Percentiles rank a stretch among this genome's conserved stretches.
Evolutionary conservation across 2,329 filamentous ascomycete species (phyloP).

Genomic region (Fusarium tjaetaba): DNA sequence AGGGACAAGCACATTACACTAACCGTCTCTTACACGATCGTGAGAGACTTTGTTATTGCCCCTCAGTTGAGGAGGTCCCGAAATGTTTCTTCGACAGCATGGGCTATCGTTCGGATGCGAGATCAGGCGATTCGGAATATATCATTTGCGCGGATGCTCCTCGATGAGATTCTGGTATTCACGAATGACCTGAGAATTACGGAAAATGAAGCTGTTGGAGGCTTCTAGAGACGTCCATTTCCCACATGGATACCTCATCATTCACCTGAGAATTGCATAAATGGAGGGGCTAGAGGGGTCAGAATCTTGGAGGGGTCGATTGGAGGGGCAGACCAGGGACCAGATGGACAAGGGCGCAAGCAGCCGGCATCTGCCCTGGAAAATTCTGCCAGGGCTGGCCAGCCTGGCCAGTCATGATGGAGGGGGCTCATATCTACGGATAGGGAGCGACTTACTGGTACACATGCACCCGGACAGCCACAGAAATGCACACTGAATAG

Average conservation of each 20-base stretch:
- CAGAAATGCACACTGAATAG: background rate
- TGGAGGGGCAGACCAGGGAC: constrained; percentile 14
- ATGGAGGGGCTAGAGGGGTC: constrained; percentile 8
- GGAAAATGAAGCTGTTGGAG: background rate
- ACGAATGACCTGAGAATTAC: background rate
- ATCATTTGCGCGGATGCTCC: background rate
- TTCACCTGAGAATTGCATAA: background rate
- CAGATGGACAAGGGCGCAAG: background rate
- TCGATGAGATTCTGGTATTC: background rate
- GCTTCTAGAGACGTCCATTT: constrained; percentile 9
- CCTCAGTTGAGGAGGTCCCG: background rate
- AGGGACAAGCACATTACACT: background rate
- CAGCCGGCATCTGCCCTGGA: background rate
- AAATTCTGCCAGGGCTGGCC: constrained; percentile 4
- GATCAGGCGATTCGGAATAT: background rate
- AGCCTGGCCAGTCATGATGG: background rate
- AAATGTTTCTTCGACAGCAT: background rate
- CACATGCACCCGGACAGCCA: background rate
- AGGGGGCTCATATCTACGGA: background rate
- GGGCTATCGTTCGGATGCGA: background rate
- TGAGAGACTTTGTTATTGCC: background rate
- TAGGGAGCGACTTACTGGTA: background rate
- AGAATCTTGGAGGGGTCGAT: constrained; percentile 6
- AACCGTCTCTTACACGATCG: constrained; percentile 15
- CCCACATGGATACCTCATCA: background rate